phyloP scores from a whole-genome alignment of 306 rosid species.

The Betula pendula region DNA sequence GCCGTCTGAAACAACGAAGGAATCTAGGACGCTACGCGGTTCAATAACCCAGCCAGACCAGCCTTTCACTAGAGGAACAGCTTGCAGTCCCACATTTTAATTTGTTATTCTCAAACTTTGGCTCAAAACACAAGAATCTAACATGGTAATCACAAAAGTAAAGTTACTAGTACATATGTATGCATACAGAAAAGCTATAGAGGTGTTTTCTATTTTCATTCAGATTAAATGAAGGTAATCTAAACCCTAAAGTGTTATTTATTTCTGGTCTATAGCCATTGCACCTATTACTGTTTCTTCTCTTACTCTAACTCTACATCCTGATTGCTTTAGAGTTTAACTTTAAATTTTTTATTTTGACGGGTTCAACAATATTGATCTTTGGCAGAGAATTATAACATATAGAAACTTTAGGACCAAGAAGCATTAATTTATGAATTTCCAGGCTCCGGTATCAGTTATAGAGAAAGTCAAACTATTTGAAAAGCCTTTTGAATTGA shows the following conservation, averaged over 20 bases:
- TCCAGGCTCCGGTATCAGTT: neutral
- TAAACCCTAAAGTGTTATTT: neutral
- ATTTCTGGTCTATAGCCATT: neutral
- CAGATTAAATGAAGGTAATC: neutral
- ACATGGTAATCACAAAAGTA: neutral
- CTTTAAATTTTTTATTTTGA: too few species aligned
- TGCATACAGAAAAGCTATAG: neutral
- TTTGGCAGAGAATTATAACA: neutral
- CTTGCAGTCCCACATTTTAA: neutral
- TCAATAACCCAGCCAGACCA: too few species aligned
- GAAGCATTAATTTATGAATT: neutral
- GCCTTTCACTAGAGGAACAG: too few species aligned
- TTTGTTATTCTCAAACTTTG: neutral
- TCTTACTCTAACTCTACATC: neutral
- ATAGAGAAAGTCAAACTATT: neutral
- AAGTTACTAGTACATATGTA: neutral
- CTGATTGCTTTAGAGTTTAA: neutral
- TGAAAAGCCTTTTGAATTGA: neutral
- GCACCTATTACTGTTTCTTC: neutral
- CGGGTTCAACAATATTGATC: neutral
- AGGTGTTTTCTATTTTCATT: neutral
- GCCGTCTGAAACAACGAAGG: too few species aligned
- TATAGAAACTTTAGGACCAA: neutral
- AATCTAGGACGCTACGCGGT: too few species aligned
- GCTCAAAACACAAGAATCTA: neutral